phyloP scores from a whole-genome alignment of 1,284 basidiomycete species.

The Fomitopsis pinicola region DNA sequence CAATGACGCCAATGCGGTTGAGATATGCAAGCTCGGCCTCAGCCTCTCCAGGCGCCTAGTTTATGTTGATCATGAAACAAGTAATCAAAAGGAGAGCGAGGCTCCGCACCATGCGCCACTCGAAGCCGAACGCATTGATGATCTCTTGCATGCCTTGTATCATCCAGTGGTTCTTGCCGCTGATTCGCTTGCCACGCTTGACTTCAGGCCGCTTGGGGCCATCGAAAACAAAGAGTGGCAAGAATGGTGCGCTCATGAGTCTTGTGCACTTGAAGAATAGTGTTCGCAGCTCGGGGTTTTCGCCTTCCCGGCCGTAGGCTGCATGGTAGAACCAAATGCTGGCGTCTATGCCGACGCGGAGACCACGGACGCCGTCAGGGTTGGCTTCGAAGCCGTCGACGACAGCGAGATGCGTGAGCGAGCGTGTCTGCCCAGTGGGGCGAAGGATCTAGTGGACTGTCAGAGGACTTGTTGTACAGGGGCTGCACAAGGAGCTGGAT shows the following conservation, averaged over 20 bases:
- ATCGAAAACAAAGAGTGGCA: conserved; percentile 94
- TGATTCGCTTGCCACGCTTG: conserved; percentile 78
- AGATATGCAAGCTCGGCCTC: conserved; percentile 94
- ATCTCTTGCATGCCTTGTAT: conserved; percentile 73
- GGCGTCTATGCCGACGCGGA: conserved; percentile 73
- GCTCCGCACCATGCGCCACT: conserved; percentile 68
- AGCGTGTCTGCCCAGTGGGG: conserved; percentile 57
- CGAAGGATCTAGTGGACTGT: conserved; percentile 47
- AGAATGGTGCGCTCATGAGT: conserved; percentile 74
- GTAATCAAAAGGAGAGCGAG: neutral
- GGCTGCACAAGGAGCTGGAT: neutral
- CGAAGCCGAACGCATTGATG: conserved; percentile 85
- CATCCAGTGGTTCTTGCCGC: conserved; percentile 58
- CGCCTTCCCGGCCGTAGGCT: conserved; percentile 67
- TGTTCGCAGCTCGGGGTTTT: conserved; percentile 74
- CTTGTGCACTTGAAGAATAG: conserved; percentile 73
- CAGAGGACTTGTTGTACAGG: neutral
- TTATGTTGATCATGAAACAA: neutral
- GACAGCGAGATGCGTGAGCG: conserved; percentile 65
- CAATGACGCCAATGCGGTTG: conserved; percentile 77
- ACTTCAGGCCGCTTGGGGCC: conserved; percentile 79
- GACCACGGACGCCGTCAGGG: conserved; percentile 52
- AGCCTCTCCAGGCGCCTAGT: conserved; percentile 88
- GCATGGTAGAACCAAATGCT: conserved; percentile 84
- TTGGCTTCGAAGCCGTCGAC: conserved; percentile 68